phyloP scores from a whole-genome alignment of 2,329 filamentous ascomycete genomes.

The Meredithiella fracta region DNA sequence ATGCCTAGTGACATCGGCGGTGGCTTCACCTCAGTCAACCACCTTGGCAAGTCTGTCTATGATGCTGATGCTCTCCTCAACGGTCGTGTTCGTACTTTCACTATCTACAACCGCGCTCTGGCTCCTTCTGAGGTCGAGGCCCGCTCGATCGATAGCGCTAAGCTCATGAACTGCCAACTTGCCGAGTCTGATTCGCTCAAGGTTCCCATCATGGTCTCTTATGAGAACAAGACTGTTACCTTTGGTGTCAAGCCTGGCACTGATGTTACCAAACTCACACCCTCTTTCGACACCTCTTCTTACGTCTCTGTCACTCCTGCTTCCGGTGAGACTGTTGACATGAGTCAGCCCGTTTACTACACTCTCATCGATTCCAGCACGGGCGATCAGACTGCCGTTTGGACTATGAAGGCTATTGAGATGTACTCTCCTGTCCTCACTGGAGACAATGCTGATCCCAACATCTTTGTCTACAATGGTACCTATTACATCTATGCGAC shows the following conservation, averaged over 20 bases:
- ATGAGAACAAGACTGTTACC: conserved; percentile 13
- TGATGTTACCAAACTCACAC: conserved; percentile 15
- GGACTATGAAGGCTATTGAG: conserved; percentile 1
- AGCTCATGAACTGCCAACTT: conserved; percentile 14
- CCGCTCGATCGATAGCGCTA: conserved; percentile 8
- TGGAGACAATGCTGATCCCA: conserved; percentile 30
- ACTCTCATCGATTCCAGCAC: conserved; percentile 12
- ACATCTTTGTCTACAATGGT: conserved; percentile 27
- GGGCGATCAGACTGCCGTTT: conserved; percentile 1
- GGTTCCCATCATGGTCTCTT: conserved; percentile 15
- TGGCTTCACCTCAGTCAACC: conserved; percentile 17
- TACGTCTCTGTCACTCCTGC: conserved; percentile 15
- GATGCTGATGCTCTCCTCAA: conserved; percentile 16
- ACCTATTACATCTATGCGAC: conserved; percentile 33
- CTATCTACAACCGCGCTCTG: conserved; percentile 17
- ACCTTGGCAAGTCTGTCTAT: conserved; percentile 17
- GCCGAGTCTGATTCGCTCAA: conserved; percentile 14
- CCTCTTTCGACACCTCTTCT: conserved; percentile 16
- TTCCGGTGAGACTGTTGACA: conserved; percentile 16
- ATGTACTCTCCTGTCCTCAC: conserved; percentile 23
- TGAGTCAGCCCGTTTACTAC: conserved; percentile 15
- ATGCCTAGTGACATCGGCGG: conserved; percentile 15
- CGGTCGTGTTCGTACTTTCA: conserved; percentile 17
- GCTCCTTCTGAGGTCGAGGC: conserved; percentile 14
- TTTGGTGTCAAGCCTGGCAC: conserved; percentile 16